phyloP scores from a whole-genome alignment of 129 eudicot genomes.

The Ambrosia artemisiifolia region DNA sequence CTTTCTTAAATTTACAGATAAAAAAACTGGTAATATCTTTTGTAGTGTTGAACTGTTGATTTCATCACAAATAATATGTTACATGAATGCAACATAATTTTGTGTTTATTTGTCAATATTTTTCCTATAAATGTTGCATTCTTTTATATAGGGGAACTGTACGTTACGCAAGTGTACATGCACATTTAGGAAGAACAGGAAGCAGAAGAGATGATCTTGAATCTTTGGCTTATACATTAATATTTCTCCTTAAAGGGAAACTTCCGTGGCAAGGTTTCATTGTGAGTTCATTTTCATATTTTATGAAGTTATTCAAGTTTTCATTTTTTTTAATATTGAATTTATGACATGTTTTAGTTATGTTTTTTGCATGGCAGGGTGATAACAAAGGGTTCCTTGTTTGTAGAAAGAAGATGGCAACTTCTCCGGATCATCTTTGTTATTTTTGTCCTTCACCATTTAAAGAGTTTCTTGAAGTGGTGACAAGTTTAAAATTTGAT shows the following conservation, averaged over 20 bases:
- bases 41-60: not conserved
- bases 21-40: not conserved
- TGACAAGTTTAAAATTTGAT: slow-evolving; percentile 72
- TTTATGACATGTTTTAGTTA: not conserved
- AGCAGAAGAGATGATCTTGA: slow-evolving; percentile 96
- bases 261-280: slow-evolving; percentile 93
- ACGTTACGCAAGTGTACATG: slow-evolving; percentile 97
- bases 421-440: slow-evolving; percentile 70
- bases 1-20: not conserved
- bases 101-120: not conserved
- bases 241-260: slow-evolving; percentile 74
- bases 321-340: not conserved
- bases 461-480: slow-evolving; percentile 60
- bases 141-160: slow-evolving; percentile 71
- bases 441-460: slow-evolving; percentile 76
- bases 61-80: not conserved
- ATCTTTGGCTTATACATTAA: slow-evolving; percentile 84
- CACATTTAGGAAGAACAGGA: slow-evolving; percentile 91
- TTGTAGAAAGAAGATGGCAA: slow-evolving; percentile 88
- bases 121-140: not conserved
- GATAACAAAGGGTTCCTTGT: slow-evolving; percentile 91
- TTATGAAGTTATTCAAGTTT: not conserved
- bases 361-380: slow-evolving; percentile 49
- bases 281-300: slow-evolving; percentile 29
- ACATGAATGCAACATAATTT: not conserved